Conservation (phyloP, 2,329 filamentous ascomycete species). For the Fusarium sterilihyphosum region DNA sequence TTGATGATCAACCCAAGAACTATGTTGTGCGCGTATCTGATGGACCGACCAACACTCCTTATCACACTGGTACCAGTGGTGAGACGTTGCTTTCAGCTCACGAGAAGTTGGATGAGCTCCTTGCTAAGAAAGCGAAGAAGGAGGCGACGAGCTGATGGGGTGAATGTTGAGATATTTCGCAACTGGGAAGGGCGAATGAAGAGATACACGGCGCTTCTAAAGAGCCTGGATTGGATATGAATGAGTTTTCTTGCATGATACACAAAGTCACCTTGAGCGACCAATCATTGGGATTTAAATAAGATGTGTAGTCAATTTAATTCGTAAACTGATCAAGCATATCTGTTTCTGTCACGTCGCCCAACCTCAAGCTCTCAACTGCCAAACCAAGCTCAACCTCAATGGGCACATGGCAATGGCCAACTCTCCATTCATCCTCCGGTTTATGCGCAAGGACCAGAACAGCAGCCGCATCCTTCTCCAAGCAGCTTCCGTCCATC, state of each 20-base stretch:
- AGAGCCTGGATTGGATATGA: not conserved
- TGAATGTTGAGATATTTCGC: accelerated
- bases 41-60: not conserved
- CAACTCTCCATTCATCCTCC: not conserved
- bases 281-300: accelerated
- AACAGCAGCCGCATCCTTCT: accelerated
- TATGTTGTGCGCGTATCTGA: not conserved
- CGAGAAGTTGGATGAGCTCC: not conserved
- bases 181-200: not conserved
- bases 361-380: not conserved
- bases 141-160: not conserved
- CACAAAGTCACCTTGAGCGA: accelerated
- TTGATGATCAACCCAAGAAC: not conserved
- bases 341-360: not conserved
- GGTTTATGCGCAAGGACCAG: not conserved
- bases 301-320: not conserved
- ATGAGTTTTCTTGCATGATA: not conserved
- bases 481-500: not conserved
- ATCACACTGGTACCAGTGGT: not conserved
- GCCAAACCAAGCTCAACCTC: not conserved
- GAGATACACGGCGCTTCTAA: not conserved
- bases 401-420: not conserved
- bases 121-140: not conserved
- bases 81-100: not conserved
- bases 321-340: not conserved